Evolutionary conservation across 192 early-diverging fungal species (phyloP), one percentile per base, ranked within the genome.

Genomic region (Coemansia sp.): DNA sequence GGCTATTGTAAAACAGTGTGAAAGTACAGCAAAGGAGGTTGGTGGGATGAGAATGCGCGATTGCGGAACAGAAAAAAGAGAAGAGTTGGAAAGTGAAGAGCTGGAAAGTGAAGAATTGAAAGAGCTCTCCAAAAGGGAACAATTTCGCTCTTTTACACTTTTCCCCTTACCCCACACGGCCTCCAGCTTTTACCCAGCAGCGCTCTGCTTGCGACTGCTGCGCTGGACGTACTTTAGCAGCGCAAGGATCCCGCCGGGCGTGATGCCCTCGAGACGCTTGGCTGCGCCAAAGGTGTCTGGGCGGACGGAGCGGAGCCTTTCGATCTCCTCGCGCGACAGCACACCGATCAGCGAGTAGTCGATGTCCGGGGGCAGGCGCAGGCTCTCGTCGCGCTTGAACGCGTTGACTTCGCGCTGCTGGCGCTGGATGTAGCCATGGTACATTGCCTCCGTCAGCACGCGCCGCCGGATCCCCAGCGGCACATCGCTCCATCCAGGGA

Each of bases 251-350:
- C 82, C 85, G 5, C 87, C 86, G 15, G 91, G 89, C 30, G 91
- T 92, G 70, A 92, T 87, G 3, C 91, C 91, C 53, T 88, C 89
- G 52, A 92, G 87, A 37, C 91, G 79, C 74, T 90, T 89, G 23
- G 87, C 91, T 7, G 89, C 91, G 37, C 91, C 69, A 25, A 70
- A 58, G 25, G 79, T 73, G 48, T 73, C 74, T 44, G 80, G 80
- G 13, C 72, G 74, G 20, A 72, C 60, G 27, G 58, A 23, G 40
- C 53, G 59, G 25, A 82, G 72, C 58, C 50, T 63, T 22, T 82
- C 81, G 25, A 78, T 58, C 40, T 82, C 81, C 59, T 82, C 81
- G 64, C 68, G 75, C 44, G 75, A 74, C 22, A 79, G 61, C 23
- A 65, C 63, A 60, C 58, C 41, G 65, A 79, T 69, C 14, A 37